Conservation (phyloP, 1,139 yeast species). For the Candida sp. region DNA sequence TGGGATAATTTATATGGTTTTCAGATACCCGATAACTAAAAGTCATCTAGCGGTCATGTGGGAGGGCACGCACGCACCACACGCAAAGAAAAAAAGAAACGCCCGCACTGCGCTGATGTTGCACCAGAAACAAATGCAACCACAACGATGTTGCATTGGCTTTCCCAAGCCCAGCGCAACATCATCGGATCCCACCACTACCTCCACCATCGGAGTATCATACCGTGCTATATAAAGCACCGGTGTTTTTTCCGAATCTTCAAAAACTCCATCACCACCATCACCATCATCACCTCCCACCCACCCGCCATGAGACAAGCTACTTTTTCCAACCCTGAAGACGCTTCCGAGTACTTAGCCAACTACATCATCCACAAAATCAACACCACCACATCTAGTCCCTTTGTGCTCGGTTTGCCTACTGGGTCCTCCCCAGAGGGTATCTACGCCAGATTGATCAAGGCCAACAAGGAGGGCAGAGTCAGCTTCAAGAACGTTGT, state of each 20-base stretch:
- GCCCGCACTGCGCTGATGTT: neutral
- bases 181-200: no score
- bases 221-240: neutral
- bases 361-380: constrained; percentile 49
- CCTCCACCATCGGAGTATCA: neutral
- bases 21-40: no score
- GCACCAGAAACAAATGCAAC: constrained; percentile 8
- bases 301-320: constrained; percentile 40
- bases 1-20: no score
- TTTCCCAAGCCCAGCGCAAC: no score
- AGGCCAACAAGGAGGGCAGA: constrained; percentile 46
- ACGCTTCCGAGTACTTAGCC: constrained; percentile 57
- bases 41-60: no score
- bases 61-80: no score
- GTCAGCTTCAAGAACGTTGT: constrained; percentile 59
- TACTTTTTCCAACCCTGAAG: constrained; percentile 39
- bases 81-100: neutral
- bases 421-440: constrained; percentile 73
- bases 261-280: neutral
- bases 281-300: neutral
- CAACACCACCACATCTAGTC: constrained; percentile 44
- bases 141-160: constrained; percentile 8
- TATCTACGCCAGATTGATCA: constrained; percentile 52
- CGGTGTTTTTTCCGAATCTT: neutral
- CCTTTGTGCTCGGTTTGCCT: constrained; percentile 66